These are phyloP conservation scores for Beauveria bassiana DNA, from an alignment of 2,329 filamentous ascomycete species.

Conservation along the genomic window DNA sequence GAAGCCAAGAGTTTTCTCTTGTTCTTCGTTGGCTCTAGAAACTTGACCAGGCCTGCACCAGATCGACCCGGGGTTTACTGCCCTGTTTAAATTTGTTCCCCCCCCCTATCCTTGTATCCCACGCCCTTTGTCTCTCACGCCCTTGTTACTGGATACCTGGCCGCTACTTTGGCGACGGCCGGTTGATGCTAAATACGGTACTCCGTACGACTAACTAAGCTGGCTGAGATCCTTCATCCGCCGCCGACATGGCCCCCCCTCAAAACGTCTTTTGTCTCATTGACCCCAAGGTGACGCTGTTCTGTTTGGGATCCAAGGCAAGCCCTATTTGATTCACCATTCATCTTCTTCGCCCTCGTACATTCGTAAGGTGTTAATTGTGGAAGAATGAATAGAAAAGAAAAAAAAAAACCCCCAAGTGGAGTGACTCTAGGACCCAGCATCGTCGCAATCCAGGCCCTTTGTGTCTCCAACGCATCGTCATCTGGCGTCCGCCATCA, in stretches of 20 bases:
- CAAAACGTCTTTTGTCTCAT: constrained; percentile 9
- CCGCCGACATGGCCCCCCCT: neutral
- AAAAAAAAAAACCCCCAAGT: neutral
- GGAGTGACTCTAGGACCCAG: constrained; percentile 1
- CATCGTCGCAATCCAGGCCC: neutral
- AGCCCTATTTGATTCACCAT: neutral
- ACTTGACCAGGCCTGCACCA: neutral
- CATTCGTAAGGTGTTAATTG: too few relatives aligned
- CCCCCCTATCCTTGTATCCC: neutral
- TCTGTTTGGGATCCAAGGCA: neutral
- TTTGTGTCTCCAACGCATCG: neutral
- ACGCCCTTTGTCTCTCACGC: neutral
- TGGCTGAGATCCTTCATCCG: neutral
- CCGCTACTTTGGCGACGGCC: neutral
- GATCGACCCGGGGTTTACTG: neutral
- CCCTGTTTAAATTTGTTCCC: neutral
- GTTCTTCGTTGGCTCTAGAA: neutral
- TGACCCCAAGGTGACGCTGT: neutral
- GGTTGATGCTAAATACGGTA: neutral
- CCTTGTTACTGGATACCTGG: neutral
- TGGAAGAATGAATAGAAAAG: neutral
- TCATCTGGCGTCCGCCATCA: neutral
- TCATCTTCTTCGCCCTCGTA: neutral
- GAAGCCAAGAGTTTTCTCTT: neutral
- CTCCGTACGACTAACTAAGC: neutral